A percentile compares a stretch with the other conserved stretches of the same genome.
Evolutionary conservation across 2,329 filamentous ascomycete species (phyloP).

Genomic region (Phaeosphaeriaceae sp.): DNA sequence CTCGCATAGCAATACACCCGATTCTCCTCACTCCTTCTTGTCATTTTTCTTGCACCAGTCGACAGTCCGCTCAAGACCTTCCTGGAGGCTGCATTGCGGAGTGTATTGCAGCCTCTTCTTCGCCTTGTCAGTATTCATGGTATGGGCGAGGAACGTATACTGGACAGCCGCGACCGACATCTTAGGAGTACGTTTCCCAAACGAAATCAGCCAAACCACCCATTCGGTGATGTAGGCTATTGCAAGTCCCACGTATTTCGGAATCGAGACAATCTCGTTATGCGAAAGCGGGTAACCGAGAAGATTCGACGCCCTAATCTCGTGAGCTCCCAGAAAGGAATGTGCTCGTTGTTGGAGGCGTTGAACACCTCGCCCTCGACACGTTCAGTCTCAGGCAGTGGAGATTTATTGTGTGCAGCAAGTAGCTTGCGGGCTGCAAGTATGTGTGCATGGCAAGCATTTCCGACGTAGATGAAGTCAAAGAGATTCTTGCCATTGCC

Average conservation of each 20-base stretch:
- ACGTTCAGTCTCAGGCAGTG: constrained; percentile 6
- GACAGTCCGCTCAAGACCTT: constrained; percentile 11
- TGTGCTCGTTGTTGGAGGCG: constrained; percentile 19
- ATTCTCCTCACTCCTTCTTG: neutral
- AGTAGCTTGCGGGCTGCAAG: constrained; percentile 14
- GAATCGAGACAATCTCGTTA: constrained; percentile 7
- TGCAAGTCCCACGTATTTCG: neutral
- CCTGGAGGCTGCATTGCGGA: constrained; percentile 8
- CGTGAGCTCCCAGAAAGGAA: constrained; percentile 19
- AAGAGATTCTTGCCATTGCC: constrained; percentile 20
- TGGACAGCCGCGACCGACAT: constrained; percentile 7
- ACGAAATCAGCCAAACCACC: constrained; percentile 12
- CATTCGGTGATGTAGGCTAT: constrained; percentile 12
- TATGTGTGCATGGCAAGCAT: constrained; percentile 15
- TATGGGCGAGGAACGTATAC: constrained; percentile 9
- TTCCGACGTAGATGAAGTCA: constrained; percentile 21
- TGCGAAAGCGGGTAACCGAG: constrained; percentile 8
- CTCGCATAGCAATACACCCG: too few species aligned
- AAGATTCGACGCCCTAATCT: neutral
- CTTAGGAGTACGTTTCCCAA: constrained; percentile 9
- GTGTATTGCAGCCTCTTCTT: constrained; percentile 8
- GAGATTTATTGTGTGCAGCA: neutral
- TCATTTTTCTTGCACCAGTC: constrained; percentile 5
- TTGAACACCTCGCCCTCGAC: constrained; percentile 22
- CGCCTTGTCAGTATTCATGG: constrained; percentile 14